phyloP scores from a whole-genome alignment of 352 stramenopile species.

The Phytophthora crassamura region DNA sequence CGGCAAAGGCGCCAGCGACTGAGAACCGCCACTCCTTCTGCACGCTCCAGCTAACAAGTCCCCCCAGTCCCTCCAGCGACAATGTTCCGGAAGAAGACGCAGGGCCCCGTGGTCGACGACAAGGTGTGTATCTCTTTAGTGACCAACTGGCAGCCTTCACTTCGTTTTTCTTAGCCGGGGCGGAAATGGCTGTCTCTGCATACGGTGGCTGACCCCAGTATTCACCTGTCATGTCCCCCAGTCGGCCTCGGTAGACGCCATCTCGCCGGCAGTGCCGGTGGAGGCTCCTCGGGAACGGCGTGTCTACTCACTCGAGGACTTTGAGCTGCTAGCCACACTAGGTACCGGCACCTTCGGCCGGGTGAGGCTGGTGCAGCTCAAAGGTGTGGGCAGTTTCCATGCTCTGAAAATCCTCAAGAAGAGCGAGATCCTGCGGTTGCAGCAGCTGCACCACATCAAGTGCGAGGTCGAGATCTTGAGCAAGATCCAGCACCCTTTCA shows the following conservation, averaged over 20 bases:
- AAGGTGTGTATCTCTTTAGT: conserved; percentile 23
- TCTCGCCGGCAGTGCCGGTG: conserved; percentile 59
- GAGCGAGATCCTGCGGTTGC: conserved; percentile 87
- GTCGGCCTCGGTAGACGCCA: conserved; percentile 56
- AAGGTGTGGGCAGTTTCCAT: conserved; percentile 64
- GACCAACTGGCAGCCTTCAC: background rate
- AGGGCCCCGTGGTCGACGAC: conserved; percentile 27
- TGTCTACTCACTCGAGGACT: conserved; percentile 68
- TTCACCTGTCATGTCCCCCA: background rate
- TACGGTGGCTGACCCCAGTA: no score
- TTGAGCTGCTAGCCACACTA: conserved; percentile 81
- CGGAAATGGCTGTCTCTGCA: no score
- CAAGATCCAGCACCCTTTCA: conserved; percentile 90
- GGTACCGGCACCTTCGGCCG: conserved; percentile 91
- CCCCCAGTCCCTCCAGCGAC: background rate
- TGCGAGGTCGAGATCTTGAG: conserved; percentile 92
- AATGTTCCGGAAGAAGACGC: conserved; percentile 58
- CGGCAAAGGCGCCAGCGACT: background rate
- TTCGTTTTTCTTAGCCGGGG: background rate
- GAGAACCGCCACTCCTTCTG: no score
- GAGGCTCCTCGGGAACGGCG: conserved; percentile 31
- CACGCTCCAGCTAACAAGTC: background rate
- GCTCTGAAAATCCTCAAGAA: conserved; percentile 95
- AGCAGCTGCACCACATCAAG: conserved; percentile 93
- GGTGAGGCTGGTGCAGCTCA: conserved; percentile 84